Evolutionary conservation across 305 asterid species (phyloP), one percentile per base, ranked within the genome.

Genomic region (Coffea humblotiana): DNA sequence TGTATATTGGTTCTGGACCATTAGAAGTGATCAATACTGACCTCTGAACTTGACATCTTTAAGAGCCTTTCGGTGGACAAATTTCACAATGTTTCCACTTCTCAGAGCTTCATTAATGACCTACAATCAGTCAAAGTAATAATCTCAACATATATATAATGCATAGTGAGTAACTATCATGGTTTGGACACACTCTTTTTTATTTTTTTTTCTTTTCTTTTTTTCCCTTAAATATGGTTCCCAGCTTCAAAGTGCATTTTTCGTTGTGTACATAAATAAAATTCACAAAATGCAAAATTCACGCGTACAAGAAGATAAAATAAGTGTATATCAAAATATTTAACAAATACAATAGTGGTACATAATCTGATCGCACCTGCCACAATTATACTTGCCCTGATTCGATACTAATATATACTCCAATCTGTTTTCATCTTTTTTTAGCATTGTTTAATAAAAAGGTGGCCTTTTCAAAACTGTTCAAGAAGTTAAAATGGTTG

Each of bases 1-100:
- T 37, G 3, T 37, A 2, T 37, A 11, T 43, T 73, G 40, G 25
- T 35, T 72, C 15, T 79, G 75, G 80, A 72, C 76, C 80, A 76
- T 80, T 49, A 60, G 56, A 37, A 23, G 78, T 66, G 75, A 29
- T 29, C 32, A 75, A 82, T 72, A 81, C 71, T 58, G 64, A 92
- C 97, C 97, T 92, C 77, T 88, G 77, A 90, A 92, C 78, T 91
- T 90, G 90, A 92, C 90, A 84, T 91, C 94, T 84, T 88, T 87
- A 83, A 92, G 91, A 21, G 97, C 97, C 90, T 91, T 92, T 90
- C 97, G 90, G 92, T 92, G 97, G 82, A 92, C 97, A 88, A 92
- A 91, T 85, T 92, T 92, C 82, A 92, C 97, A 83, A 92, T 90
- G 91, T 92, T 92, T 72, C 97, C 97, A 83, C 78, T 88, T 89